Base-by-base conservation (phyloP, 805 yeast genomes). In the Priceomyces haplophilus region DNA sequence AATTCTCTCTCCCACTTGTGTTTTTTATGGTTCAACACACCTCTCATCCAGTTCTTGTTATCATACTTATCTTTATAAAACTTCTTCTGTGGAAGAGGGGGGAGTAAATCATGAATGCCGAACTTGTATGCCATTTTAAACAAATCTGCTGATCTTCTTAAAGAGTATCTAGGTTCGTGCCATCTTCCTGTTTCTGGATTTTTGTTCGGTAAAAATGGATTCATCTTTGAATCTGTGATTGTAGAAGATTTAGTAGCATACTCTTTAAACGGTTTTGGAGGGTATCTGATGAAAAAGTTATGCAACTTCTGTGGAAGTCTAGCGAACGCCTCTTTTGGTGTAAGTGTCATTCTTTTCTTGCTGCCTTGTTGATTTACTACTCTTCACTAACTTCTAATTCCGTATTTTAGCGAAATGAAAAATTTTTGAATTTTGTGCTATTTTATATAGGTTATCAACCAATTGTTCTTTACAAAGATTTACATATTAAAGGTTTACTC, bases 151-250 rank as follows among this genome's bases (percentile, higher is more conserved):
- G 87, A 89, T 55, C 91, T 79, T 67, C 96, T 79, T 56, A 83
- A 69, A 7, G 96, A 86, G 64, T 79, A 86, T 51, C 80, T 74
- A 19, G 97, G 87, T 45, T 80, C 79, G 54, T 87, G 95, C 68
- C 82, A 79, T 52, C 67, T 73, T n/a, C 84, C 79, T 17, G 95
- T 88, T 17, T 84, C 78, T 16, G 95, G 88, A 61, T 89, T 89
- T 56, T 77, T 84, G 62, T 88, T 89, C 18, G 95, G 83, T 42
- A 88, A 63, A 62, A 90, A 90, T 41, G 97, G 97, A 64, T 90
- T 90, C 52, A 89, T 85, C 46, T 79, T 77, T 17, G 78, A 74
- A 38, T 88, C 90, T 38, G 66, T 68, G 17, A 86, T 81, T 21
- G 78, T 67, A 1, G 86, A 78, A 40, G 95, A 85, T 48, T 72